These are phyloP conservation scores for Aeschynomene evenia DNA, from an alignment of 306 rosid species.

Conservation along the genomic window DNA sequence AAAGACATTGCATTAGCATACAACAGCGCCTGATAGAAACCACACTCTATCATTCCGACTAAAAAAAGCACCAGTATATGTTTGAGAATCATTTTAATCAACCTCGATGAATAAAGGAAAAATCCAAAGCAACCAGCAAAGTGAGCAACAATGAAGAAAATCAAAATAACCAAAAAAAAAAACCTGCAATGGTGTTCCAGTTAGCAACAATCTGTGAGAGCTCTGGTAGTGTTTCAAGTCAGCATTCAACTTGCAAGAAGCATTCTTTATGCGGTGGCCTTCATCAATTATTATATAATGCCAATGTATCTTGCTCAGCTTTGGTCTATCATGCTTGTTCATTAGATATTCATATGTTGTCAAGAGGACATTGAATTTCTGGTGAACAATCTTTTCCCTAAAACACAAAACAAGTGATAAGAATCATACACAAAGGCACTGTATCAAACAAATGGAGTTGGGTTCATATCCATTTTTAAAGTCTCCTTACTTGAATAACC, in stretches of 20 bases:
- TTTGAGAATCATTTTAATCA: not conserved
- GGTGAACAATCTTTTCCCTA: constrained; percentile 94
- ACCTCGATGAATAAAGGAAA: constrained; percentile 20
- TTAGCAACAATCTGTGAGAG: constrained; percentile 92
- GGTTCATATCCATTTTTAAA: not conserved
- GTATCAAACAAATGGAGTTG: constrained; percentile 13
- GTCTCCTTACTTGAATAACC: constrained; percentile 73
- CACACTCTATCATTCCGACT: constrained; percentile 2
- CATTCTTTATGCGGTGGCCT: constrained; percentile 99
- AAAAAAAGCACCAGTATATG: not conserved
- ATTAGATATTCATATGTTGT: constrained; percentile 97
- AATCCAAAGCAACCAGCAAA: constrained; percentile 46
- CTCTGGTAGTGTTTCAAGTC: constrained; percentile 93
- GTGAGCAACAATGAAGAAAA: not conserved
- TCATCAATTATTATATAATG: constrained; percentile 96
- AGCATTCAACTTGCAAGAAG: constrained; percentile 98
- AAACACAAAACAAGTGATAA: constrained; percentile 38
- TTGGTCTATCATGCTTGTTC: constrained; percentile 99
- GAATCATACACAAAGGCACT: constrained; percentile 24
- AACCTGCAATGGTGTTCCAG: constrained; percentile 99
- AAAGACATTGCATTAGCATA: constrained; percentile 7
- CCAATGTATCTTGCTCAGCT: constrained; percentile 93
- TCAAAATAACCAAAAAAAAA: not conserved
- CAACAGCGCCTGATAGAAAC: constrained; percentile 17
- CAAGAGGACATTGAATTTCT: constrained; percentile 91